phyloP scores from a whole-genome alignment of 2,329 filamentous ascomycete species.

The Cladobotryum protrusum region DNA sequence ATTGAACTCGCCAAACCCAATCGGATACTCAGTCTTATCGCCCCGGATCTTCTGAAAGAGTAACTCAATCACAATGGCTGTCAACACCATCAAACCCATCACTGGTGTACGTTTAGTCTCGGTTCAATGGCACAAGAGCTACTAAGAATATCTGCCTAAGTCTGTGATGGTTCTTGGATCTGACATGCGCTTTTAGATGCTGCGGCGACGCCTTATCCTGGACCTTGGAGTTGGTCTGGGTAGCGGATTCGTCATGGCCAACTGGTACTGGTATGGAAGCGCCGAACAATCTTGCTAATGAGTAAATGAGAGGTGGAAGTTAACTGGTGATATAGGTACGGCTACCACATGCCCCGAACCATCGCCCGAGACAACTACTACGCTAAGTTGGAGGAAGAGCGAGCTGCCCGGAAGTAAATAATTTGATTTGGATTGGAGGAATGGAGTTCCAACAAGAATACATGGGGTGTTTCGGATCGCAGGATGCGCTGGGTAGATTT shows the following conservation, averaged over 20 bases:
- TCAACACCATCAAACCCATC: constrained; percentile 52
- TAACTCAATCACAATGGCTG: constrained; percentile 40
- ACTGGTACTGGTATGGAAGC: constrained; percentile 49
- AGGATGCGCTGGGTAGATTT: not conserved
- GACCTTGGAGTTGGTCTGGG: constrained; percentile 51
- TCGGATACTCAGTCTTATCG: constrained; percentile 16
- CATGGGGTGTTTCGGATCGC: not conserved
- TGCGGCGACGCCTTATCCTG: constrained; percentile 52
- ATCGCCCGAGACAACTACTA: constrained; percentile 53
- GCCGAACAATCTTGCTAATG: not conserved
- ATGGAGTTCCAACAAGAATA: too few relatives aligned
- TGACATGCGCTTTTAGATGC: constrained; percentile 40
- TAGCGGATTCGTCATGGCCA: constrained; percentile 50
- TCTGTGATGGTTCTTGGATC: constrained; percentile 14
- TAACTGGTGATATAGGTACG: constrained; percentile 42
- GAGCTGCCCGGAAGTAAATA: constrained; percentile 35
- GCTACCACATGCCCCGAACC: constrained; percentile 56
- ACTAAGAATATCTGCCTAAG: constrained; percentile 26
- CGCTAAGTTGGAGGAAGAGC: constrained; percentile 51
- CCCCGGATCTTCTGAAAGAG: constrained; percentile 19
- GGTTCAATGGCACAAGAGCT: constrained; percentile 26
- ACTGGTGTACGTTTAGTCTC: constrained; percentile 47
- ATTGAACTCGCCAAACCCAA: constrained; percentile 15
- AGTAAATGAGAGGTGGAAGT: not conserved
- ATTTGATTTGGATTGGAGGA: too few relatives aligned